phyloP scores from a whole-genome alignment of 345 rosid species.

The Erodium maritimum region DNA sequence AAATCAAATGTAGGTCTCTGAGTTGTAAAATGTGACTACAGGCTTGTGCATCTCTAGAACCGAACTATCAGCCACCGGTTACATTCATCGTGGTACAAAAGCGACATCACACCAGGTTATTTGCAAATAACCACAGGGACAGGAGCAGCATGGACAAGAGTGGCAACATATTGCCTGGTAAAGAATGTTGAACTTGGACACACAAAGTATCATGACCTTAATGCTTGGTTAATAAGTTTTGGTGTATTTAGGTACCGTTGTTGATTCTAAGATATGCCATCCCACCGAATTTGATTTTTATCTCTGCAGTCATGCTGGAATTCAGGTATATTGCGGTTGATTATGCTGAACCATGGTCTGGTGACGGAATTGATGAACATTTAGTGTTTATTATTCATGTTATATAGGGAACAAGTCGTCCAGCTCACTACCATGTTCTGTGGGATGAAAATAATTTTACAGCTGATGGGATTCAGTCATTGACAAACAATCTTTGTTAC shows the following conservation, averaged over 20 bases:
- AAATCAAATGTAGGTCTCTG: neutral
- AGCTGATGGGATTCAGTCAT: constrained; percentile 85
- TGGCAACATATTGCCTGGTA: constrained; percentile 93
- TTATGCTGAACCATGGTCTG: neutral
- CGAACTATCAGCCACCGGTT: constrained; percentile 97
- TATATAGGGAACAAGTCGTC: constrained; percentile 83
- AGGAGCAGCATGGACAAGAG: constrained; percentile 70
- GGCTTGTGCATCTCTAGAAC: constrained; percentile 96
- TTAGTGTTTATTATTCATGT: neutral
- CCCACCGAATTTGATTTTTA: constrained; percentile 97
- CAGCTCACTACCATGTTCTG: constrained; percentile 93
- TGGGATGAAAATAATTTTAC: constrained; percentile 98
- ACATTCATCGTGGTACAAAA: constrained; percentile 99
- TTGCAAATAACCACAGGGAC: constrained; percentile 71
- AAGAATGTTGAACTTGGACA: neutral
- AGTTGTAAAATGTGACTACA: constrained; percentile 12
- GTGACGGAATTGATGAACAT: neutral
- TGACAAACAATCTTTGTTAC: constrained; percentile 90
- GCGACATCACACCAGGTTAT: constrained; percentile 96
- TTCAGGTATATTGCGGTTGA: constrained; percentile 36
- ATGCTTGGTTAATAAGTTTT: neutral
- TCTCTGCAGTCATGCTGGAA: constrained; percentile 97
- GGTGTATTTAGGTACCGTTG: constrained; percentile 62
- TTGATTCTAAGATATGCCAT: constrained; percentile 95
- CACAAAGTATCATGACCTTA: neutral